Evolutionary conservation across 2,329 filamentous ascomycete species (phyloP), one percentile per base, ranked within the genome.

Genomic region (Grosmannia penicillata): DNA sequence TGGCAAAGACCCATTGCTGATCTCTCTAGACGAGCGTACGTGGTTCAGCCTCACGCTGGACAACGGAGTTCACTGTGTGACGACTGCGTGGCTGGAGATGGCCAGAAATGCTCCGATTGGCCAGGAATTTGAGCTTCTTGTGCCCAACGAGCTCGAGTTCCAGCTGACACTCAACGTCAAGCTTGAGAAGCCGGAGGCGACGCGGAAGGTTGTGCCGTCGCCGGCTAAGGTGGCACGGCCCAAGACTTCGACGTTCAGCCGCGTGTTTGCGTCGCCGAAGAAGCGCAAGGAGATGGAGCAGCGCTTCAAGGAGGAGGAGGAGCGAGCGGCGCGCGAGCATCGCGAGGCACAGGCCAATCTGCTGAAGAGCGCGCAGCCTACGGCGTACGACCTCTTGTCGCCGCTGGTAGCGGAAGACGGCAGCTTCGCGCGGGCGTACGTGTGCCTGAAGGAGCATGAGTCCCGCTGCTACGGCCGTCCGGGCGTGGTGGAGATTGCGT

Each of bases 1-100:
- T n/a, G n/a, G n/a, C n/a, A n/a, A n/a, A n/a, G n/a, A n/a, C n/a
- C n/a, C n/a, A n/a, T n/a, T n/a, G n/a, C n/a, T n/a, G n/a, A n/a
- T n/a, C n/a, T n/a, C n/a, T n/a, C n/a, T n/a, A n/a, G 84, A 82
- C 52, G 87, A 96, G 59, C 78, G 84, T 39, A 84, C 84, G 3
- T 91, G 84, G 72, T 98, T 98, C 62, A 87, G 89, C 50, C 71
- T 98, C 10, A 98, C 91, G 0, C 71, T 98, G n/a, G 91, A 98
- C 58, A 98, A 98, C 47, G 91, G 91, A 21, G 75, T 98, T 2
- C 91, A 98, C 56, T 98, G 91, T 52, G 91, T 98, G 14, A 98
- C 91, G 1, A 98, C 91, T 4, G 80, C 86, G 1, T 95, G 86
- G 83, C 68, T 96, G 8, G 91, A 98, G 57, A 68, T 98, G 43